Base-by-base conservation (phyloP, 805 yeast species). In the Candida palmyrensis region DNA sequence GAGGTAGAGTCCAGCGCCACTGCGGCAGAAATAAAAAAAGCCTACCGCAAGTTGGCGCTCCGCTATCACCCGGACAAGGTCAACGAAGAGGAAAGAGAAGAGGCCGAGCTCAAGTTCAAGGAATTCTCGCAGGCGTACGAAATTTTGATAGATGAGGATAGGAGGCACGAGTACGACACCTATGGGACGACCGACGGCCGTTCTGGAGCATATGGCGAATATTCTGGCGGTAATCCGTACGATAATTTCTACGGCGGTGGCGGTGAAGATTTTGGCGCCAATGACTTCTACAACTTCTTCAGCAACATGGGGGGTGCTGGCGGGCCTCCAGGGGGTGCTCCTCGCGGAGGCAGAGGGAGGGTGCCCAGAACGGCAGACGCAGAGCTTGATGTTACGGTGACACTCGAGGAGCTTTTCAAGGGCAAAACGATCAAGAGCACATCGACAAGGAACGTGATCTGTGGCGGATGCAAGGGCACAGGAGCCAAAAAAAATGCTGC, bases 21-120 rank as follows among this genome's bases (percentile, higher is more conserved):
- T 1, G 58, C 74, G 20, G 61, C 59, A 1, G 96, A 89, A 42
- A 85, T 90, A 52, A 81, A 81, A 47, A 79, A 75, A 55, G 95
- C 96, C 0, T 90, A 86, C 58, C 72, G 94, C 43, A 82, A 79
- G 45, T 69, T 87, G 30, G 97, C 97, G 8, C 67, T 90, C 25
- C 65, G 68, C 39, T 75, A 79, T 47, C 97, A 90, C 57, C 97
- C 97, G 0, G 97, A 90, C 56, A 90, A 92, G 53, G 88, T 77
- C 2, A 53, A 75, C 0, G 85, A 77, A 43, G 76, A 73, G 7
- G 77, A 76, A 15, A 66, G 92, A 38, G 80, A 68, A 11, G 74
- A 65, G 13, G 83, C 95, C 3, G 97, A 87, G 56, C 63, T 72
- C 40, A 74, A 71, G 50, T 90, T 90, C 59, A 90, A 90, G 55